Conservation (phyloP, 129 eudicot species). For the Solidago caesia region DNA sequence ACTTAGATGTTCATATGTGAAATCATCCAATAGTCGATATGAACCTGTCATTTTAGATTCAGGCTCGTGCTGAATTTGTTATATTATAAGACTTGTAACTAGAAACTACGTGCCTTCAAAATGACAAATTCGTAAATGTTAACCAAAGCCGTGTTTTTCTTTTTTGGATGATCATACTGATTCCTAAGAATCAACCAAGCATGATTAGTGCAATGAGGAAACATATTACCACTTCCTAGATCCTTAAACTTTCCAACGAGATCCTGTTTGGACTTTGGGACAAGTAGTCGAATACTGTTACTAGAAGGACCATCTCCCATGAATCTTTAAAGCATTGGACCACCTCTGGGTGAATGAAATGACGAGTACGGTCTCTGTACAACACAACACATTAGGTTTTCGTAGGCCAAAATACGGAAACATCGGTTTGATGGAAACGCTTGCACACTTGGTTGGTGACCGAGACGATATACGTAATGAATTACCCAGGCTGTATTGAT, state of each 20-base stretch:
- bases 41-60: no score
- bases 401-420: background rate
- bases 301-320: background rate
- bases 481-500: background rate
- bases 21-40: no score
- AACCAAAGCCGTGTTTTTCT: background rate
- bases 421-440: background rate
- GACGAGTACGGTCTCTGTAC: background rate
- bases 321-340: constrained; percentile 6
- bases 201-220: constrained; percentile 6
- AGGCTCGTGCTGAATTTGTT: no score
- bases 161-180: background rate
- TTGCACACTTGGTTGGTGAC: background rate
- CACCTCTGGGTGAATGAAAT: background rate
- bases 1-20: no score
- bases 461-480: background rate
- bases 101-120: no score
- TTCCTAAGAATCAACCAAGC: background rate
- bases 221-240: background rate
- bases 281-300: background rate
- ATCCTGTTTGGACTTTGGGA: background rate
- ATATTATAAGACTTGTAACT: no score
- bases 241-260: background rate
- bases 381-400: background rate
- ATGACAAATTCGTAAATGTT: no score